Percentiles rank a stretch among this genome's conserved stretches.
phyloP scores from a whole-genome alignment of 129 eudicot species.

The Chrysanthemum seticuspe region DNA sequence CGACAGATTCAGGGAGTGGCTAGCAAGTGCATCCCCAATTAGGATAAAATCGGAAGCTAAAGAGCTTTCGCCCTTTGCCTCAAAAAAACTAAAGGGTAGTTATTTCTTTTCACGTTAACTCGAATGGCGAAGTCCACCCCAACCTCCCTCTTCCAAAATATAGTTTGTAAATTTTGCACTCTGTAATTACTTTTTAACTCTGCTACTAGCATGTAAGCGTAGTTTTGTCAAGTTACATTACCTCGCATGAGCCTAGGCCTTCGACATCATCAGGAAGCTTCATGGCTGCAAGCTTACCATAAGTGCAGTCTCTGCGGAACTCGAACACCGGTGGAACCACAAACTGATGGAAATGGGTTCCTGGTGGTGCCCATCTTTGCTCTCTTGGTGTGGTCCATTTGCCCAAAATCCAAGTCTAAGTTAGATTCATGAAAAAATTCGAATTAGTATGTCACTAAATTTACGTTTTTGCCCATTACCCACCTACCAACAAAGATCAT shows the following conservation, averaged over 20 bases:
- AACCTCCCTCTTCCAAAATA: neutral
- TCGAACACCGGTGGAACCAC: conserved; percentile 86
- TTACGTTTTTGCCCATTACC: conserved; percentile 7
- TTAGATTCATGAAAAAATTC: conserved; percentile 5
- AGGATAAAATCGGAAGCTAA: no score
- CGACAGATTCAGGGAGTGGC: no score
- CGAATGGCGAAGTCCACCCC: neutral
- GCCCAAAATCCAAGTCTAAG: conserved; percentile 81
- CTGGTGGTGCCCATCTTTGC: conserved; percentile 80
- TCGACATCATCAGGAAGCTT: conserved; percentile 69
- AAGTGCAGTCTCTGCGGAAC: conserved; percentile 77
- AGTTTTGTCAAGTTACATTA: conserved; percentile 27
- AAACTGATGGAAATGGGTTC: conserved; percentile 93
- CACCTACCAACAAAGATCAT: neutral
- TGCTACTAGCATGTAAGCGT: conserved; percentile 5
- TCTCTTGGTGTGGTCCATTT: conserved; percentile 86
- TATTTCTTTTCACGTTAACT: neutral
- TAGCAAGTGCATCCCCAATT: no score
- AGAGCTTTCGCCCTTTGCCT: no score
- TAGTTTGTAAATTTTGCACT: neutral
- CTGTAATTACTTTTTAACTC: neutral
- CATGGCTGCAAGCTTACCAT: conserved; percentile 94
- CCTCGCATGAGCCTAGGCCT: conserved; percentile 88
- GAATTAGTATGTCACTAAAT: neutral
- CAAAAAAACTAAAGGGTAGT: neutral